Base-by-base conservation (phyloP, 169 alveolate species). In the Plasmodium inui region DNA sequence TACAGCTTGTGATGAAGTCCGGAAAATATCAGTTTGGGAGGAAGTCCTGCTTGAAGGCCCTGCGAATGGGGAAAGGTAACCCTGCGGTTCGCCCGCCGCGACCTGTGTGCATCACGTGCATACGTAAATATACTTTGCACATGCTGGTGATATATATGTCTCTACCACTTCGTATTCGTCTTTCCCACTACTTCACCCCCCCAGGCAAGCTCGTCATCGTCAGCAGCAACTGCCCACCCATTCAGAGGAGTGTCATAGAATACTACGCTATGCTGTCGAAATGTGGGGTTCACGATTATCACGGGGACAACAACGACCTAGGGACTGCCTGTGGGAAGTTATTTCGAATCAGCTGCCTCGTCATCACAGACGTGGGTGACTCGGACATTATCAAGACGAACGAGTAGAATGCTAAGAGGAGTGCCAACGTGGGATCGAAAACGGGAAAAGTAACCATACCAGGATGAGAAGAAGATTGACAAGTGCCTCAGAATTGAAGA, bases 251-350 rank as follows among this genome's bases (percentile, higher is more conserved):
- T 57, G 99, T 99, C 95, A 97, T 99, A 71, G 99, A 99, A 95
- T 99, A 99, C 97, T 99, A 99, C 96, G 99, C 99, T 37, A 98
- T 98, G 99, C 97, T 98, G 89, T 97, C 99, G 92, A 98, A 98
- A 98, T 96, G 98, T 93, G 98, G 98, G 74, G 98, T 98, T 82
- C 99, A 98, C 96, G 98, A 97, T 96, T 98, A 97, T 96, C 96
- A 96, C 82, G 99, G 99, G 61, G 98, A 98, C 94, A 98, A 98
- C 97, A 98, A 97, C 91, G 99, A 98, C 85, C 96, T 98, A 46
- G 99, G 99, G 37, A 98, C 99, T 71, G 99, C 99, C 53, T 98
- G 99, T 95, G 99, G 99, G 82, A 99, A 98, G 96, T 97, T 97
- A 92, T 98, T 98, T 97, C 99, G 99, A 92, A 99, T 98, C 61